A percentile compares a stretch with the other conserved stretches of the same genome.
Evolutionary conservation across 208 protist species (phyloP).

Genomic region (Trypanosoma vivax): DNA sequence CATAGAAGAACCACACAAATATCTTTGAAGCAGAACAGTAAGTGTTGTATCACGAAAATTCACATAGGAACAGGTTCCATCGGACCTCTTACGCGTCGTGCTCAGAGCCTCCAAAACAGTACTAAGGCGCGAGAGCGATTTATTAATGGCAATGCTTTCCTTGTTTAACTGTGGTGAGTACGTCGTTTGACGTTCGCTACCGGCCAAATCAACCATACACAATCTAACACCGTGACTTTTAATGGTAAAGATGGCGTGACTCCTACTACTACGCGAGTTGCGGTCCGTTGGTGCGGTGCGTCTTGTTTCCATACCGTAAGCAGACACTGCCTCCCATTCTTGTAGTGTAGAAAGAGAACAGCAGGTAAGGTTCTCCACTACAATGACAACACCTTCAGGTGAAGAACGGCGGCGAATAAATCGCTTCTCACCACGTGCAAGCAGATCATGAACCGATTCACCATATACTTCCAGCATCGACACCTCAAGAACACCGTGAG

Average conservation of each 20-base stretch:
- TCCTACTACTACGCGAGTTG: conserved; percentile 88
- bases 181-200: conserved; percentile 76
- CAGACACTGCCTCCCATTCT: conserved; percentile 62
- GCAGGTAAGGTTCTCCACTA: conserved; percentile 72
- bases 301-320: conserved; percentile 71
- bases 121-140: conserved; percentile 79
- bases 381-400: conserved; percentile 31
- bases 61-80: conserved; percentile 52
- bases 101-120: conserved; percentile 85
- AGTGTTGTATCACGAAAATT: conserved; percentile 86
- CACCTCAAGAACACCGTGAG: conserved; percentile 74
- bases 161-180: conserved; percentile 82
- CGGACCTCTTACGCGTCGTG: conserved; percentile 28
- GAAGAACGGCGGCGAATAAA: conserved; percentile 33
- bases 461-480: conserved; percentile 85
- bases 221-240: conserved; percentile 68
- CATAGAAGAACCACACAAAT: conserved; percentile 68
- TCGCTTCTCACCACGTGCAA: conserved; percentile 54
- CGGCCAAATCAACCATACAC: conserved; percentile 86
- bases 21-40: conserved; percentile 84
- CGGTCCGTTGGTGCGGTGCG: conserved; percentile 82
- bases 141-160: conserved; percentile 89
- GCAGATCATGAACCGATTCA: conserved; percentile 72
- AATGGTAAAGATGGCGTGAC: conserved; percentile 90
- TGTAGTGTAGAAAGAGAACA: conserved; percentile 47